phyloP scores from a whole-genome alignment of 148 eudicot species.

The Talinum fruticosum region DNA sequence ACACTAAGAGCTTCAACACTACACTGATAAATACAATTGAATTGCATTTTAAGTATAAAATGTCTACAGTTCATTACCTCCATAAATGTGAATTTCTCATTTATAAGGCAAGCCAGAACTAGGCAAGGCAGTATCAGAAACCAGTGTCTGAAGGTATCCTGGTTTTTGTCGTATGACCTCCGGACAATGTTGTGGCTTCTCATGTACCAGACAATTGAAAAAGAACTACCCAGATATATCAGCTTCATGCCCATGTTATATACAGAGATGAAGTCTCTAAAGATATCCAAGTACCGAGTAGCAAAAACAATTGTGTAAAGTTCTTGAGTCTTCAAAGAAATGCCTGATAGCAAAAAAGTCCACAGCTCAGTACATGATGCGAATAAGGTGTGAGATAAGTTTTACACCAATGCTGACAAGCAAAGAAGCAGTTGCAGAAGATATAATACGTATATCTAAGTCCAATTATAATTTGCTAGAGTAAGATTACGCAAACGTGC shows the following conservation, averaged over 20 bases:
- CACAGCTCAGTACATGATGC: not conserved
- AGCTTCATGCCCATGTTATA: constrained; percentile 87
- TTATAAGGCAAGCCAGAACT: constrained; percentile 55
- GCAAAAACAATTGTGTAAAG: constrained; percentile 91
- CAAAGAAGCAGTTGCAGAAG: not conserved
- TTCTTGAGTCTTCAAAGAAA: constrained; percentile 95
- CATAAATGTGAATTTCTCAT: constrained; percentile 73
- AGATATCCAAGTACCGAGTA: constrained; percentile 93
- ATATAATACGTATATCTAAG: not conserved
- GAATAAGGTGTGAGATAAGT: not conserved
- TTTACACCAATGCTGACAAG: not conserved
- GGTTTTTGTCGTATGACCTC: constrained; percentile 93
- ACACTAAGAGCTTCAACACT: not conserved
- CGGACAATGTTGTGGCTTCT: constrained; percentile 84
- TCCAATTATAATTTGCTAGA: not conserved
- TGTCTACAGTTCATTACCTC: constrained; percentile 48
- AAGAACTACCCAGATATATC: constrained; percentile 82
- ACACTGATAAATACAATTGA: not conserved
- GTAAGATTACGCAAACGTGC: too few relatives aligned
- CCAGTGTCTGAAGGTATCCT: constrained; percentile 90
- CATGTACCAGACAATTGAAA: constrained; percentile 95
- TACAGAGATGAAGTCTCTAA: constrained; percentile 72
- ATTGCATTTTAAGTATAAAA: not conserved
- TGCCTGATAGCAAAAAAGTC: constrained; percentile 43
- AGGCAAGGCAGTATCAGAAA: constrained; percentile 82